Base-by-base conservation (phyloP, 208 protist species). In the Leishmania aethiopica region DNA sequence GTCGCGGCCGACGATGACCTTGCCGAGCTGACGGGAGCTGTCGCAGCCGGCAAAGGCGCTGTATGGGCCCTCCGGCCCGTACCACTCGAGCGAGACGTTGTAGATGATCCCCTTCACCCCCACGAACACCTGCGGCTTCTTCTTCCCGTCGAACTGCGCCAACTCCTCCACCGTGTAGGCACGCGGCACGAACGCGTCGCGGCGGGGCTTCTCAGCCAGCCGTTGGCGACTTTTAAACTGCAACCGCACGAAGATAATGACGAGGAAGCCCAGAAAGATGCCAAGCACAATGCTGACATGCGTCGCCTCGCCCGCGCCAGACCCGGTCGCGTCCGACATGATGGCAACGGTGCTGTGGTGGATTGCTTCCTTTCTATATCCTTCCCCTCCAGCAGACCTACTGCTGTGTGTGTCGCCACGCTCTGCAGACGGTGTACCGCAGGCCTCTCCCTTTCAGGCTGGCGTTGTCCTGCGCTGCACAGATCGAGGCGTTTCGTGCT, bases 61-160 rank as follows among this genome's bases (percentile, higher is more conserved):
- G 91, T 98, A 98, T 3, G 92, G 91, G 28, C 88, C 84, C 22
- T 90, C 88, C 0, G 90, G 86, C 1, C 95, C 95, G 78, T 98
- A 98, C 80, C 91, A 96, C 59, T 94, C 89, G 55, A 90, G 76
- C 2, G 91, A 89, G 28, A 82, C 93, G 75, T 94, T 95, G 90
- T 98, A 98, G 78, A 98, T 86, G 77, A 97, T 81, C 35, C 95
- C 95, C 78, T 96, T 96, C 66, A 96, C 92, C 25, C 85, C 93
- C 1, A 98, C 86, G 60, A 98, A 96, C 1, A 87, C 91, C 66
- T 88, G 77, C 51, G 94, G 94, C 64, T 87, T 92, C 74, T 74
- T 84, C 22, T 79, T 82, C 75, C 91, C 94, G 77, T 97, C 90
- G 83, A 94, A 97, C 76, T 94, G 82, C 40, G 84, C 89, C 53